Evolutionary conservation across 1,284 basidiomycete genomes (phyloP), one percentile per base, ranked within the genome.

Genomic region (Ganoderma boninense): DNA sequence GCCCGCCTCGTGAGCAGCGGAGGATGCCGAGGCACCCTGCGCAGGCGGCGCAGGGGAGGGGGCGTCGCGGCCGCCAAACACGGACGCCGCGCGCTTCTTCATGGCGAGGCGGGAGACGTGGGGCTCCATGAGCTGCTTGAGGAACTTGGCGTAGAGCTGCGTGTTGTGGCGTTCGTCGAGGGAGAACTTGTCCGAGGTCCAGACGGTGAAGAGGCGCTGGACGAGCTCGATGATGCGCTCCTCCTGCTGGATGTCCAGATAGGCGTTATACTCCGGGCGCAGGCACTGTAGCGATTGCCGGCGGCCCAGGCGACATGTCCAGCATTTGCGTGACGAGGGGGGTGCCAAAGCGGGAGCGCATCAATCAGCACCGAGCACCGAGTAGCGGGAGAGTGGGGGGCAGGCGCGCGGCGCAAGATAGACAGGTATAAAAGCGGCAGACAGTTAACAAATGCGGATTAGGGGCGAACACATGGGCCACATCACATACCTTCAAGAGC

Each of bases 111-210:
- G 73, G 20, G 68, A n/a, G 66, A 74, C 13, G 65, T 74, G 73
- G 16, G 73, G 71, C 54, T 75, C 71, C 71, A 79, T 71, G 64
- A 79, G 75, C 69, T 77, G 74, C 65, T 75, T 75, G 20, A 81
- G 68, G 75, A 81, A 80, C 29, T 71, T 71, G 2, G 80, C 74
- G 65, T 80, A 80, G 59, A 78, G 73, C 56, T 77, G 74, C 23
- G 80, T 77, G 64, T 78, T 78, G 61, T 78, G 76, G 65, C 76
- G 74, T 32, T 77, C 79, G 70, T 79, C 78, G 52, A 69, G 68
- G 38, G 73, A 67, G 56, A 75, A 66, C 20, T 73, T 64, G 40
- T 73, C 74, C 38, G 75, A 72, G 14, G 76, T 71, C 67, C 79
- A 74, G 5, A 73, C 68, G n/a, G 73, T 63, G 32, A 80, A 72